A percentile compares a stretch with the other conserved stretches of the same genome.
These are phyloP conservation scores for Penicillium daleae DNA, from an alignment of 495 filamentous ascomycete genomes.

Conservation along the genomic window DNA sequence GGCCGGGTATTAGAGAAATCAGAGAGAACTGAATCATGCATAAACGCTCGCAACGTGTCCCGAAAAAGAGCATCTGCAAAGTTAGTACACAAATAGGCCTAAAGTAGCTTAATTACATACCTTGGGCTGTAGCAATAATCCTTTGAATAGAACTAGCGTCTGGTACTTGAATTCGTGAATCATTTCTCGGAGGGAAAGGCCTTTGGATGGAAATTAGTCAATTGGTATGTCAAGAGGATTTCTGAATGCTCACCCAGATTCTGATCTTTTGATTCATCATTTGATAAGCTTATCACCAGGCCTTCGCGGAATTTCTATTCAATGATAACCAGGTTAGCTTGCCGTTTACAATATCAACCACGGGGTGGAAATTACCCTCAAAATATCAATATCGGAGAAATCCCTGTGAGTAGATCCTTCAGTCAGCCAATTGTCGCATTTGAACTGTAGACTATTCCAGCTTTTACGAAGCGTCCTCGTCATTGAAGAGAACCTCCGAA, in stretches of 20 bases:
- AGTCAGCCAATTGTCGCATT: conserved; percentile 23
- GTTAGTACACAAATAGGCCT: conserved; percentile 11
- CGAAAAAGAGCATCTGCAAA: conserved; percentile 96
- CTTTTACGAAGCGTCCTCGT: not conserved
- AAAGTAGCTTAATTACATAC: conserved; percentile 44
- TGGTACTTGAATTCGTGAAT: conserved; percentile 93
- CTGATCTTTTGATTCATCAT: conserved; percentile 76
- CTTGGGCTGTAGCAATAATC: conserved; percentile 91
- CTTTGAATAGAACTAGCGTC: conserved; percentile 92
- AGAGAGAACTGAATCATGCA: conserved; percentile 99
- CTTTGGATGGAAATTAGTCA: conserved; percentile 42
- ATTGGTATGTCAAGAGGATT: not conserved
- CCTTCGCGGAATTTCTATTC: conserved; percentile 88
- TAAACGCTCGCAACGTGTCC: conserved; percentile 86
- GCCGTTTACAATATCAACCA: not conserved
- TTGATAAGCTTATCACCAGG: conserved; percentile 65
- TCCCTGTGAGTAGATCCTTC: conserved; percentile 50
- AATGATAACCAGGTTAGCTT: conserved; percentile 33
- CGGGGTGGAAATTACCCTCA: conserved; percentile 54
- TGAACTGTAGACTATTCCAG: not conserved
- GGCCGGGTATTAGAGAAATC: conserved; percentile 88
- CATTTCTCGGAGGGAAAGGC: conserved; percentile 85
- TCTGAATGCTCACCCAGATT: conserved; percentile 68
- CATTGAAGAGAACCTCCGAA: too few species aligned
- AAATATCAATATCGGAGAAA: conserved; percentile 73